Percentiles rank a stretch among this genome's conserved stretches.
Evolutionary conservation across 352 stramenopile species (phyloP).

Genomic region (Pythium guiyangense): DNA sequence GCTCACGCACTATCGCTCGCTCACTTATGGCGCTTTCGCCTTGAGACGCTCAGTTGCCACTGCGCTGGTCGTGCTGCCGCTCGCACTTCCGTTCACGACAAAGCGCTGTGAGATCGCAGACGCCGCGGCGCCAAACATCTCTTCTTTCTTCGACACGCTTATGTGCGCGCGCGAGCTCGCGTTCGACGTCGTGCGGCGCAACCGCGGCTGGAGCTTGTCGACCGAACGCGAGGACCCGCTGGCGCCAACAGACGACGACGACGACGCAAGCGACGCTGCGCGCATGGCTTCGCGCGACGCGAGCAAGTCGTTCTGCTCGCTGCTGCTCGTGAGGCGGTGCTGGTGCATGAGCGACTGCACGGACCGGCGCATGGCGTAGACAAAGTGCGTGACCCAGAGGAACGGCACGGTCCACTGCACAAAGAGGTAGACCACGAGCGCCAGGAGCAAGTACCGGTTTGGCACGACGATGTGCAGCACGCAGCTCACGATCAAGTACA

Average conservation of each 20-base stretch:
- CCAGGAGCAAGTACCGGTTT: constrained; percentile 80
- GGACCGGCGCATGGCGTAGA: constrained; percentile 63
- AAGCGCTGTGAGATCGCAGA: constrained; percentile 79
- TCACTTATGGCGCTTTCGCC: constrained; percentile 18
- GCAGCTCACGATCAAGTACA: constrained; percentile 82
- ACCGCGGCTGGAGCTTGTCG: constrained; percentile 25
- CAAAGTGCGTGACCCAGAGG: constrained; percentile 57
- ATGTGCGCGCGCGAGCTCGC: constrained; percentile 54
- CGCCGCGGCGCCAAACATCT: constrained; percentile 75
- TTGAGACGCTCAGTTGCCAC: background rate
- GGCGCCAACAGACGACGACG: constrained; percentile 5
- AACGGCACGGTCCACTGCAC: constrained; percentile 79
- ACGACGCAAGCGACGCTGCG: constrained; percentile 13
- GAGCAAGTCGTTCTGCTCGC: constrained; percentile 47
- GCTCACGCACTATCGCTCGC: too few relatives aligned
- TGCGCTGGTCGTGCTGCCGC: constrained; percentile 8
- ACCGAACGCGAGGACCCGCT: constrained; percentile 17
- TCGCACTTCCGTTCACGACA: constrained; percentile 36
- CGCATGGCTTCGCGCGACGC: constrained; percentile 34
- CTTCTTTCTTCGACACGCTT: constrained; percentile 80
- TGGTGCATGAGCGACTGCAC: constrained; percentile 70
- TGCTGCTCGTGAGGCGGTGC: constrained; percentile 61
- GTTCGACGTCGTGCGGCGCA: constrained; percentile 57
- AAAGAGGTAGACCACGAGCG: constrained; percentile 77
- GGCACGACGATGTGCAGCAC: constrained; percentile 81